phyloP scores from a whole-genome alignment of 208 protist species.

The Herpetomonas tarakana region DNA sequence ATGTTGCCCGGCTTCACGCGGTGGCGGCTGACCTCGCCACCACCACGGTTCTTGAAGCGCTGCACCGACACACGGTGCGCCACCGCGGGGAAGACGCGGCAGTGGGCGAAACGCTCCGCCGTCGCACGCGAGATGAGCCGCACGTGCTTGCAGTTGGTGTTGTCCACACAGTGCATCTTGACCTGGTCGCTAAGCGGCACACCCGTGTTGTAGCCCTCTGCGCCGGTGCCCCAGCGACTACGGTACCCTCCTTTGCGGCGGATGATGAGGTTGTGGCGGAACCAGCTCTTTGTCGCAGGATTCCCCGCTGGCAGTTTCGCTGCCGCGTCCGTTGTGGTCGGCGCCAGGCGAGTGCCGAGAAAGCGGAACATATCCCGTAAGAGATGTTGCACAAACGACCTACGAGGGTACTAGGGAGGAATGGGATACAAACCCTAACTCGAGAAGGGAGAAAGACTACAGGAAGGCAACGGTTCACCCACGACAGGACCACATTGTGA shows the following conservation, averaged over 20 bases:
- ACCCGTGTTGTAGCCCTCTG: constrained; percentile 76
- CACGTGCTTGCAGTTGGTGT: constrained; percentile 92
- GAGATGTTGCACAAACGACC: neutral
- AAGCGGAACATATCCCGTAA: constrained; percentile 29
- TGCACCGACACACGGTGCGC: constrained; percentile 88
- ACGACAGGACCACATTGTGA: too few species aligned
- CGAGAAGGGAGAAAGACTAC: too few species aligned
- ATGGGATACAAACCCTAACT: too few species aligned
- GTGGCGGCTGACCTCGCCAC: constrained; percentile 62
- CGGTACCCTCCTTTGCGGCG: constrained; percentile 82
- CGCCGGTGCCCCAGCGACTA: constrained; percentile 81
- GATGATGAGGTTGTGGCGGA: constrained; percentile 83
- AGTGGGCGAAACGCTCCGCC: constrained; percentile 87
- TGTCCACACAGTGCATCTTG: constrained; percentile 92
- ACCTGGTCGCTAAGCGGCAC: constrained; percentile 86
- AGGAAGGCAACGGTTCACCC: too few species aligned
- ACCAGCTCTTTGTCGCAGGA: constrained; percentile 83
- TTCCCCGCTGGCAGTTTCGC: constrained; percentile 86
- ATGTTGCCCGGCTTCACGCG: constrained; percentile 86
- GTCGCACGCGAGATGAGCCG: constrained; percentile 85
- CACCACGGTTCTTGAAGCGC: constrained; percentile 80
- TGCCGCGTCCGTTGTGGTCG: constrained; percentile 74
- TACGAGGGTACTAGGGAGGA: too few species aligned
- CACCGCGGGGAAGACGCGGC: constrained; percentile 83
- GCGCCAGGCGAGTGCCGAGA: constrained; percentile 28